Evolutionary conservation across 164 flowering plant genomes (phyloP), one percentile per base, ranked within the genome.

Genomic region (Litsea cubeba): DNA sequence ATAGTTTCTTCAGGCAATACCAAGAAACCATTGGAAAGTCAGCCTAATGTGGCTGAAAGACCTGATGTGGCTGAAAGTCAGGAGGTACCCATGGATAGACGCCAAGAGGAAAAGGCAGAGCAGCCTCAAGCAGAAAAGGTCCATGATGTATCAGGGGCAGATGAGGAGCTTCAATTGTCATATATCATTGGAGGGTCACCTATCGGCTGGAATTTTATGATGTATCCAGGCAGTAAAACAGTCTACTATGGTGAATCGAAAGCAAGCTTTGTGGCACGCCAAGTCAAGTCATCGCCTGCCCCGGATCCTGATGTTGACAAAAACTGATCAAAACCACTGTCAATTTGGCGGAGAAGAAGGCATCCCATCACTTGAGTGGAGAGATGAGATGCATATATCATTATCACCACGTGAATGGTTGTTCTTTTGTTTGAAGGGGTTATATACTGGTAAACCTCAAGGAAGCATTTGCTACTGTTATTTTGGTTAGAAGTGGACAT

Each of bases 151-250:
- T 50, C 79, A 71, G 63, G 66, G 5, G 89, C 76, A 68, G 78
- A 70, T 28, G 82, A 77, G 65, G 86, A 71, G 62, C 22, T 32
- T 40, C 77, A 64, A 1, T 88, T 89, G 18, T 49, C 87, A 0
- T 82, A 81, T 60, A 71, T 89, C 60, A 84, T 94, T 74, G 98
- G 98, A 65, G 94, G 94, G 20, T 94, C 98, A 1, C 89, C 94
- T 40, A 84, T 88, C 72, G 97, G 97, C 24, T 89, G 95, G 98
- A 94, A 94, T 76, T 94, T 91, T 72, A 75, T 85, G 58, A 85
- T 87, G 68, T 89, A 54, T 68, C 76, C 80, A 6, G 83, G 91
- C 50, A 73, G 72, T 50, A 76, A 80, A 70, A 69, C 89, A 1
- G 83, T 77, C 64, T 94, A 91, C 76, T 90, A 83, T 78, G 98